Evolutionary conservation across 139 green algal species (phyloP).

Genomic region (Zygnema cylindricum): DNA sequence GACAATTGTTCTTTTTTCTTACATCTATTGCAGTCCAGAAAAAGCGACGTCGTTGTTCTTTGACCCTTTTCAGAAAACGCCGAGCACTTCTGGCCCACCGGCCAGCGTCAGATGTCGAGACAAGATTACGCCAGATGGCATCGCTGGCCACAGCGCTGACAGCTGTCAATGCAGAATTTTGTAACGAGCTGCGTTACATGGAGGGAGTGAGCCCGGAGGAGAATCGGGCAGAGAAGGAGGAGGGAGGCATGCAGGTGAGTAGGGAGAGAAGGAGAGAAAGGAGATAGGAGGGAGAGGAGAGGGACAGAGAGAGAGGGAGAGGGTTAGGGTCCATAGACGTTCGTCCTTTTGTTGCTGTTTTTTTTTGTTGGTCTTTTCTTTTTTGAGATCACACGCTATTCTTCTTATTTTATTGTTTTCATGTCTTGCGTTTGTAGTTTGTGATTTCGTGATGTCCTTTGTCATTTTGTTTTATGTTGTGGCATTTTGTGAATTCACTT

Average conservation of each 20-base stretch:
- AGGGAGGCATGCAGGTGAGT: conserved; percentile 43
- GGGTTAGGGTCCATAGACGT: too few relatives aligned
- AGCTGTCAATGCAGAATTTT: conserved; percentile 29
- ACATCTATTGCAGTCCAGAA: background rate
- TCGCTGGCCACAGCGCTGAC: conserved; percentile 49
- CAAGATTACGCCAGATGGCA: conserved; percentile 30
- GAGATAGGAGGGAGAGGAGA: too few relatives aligned
- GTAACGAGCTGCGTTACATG: conserved; percentile 26
- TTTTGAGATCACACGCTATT: too few relatives aligned
- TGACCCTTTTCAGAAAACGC: conserved; percentile 6
- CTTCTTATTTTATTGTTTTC: too few relatives aligned
- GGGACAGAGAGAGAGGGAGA: too few relatives aligned
- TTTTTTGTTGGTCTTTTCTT: too few relatives aligned
- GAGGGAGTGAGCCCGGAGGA: background rate
- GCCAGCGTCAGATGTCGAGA: conserved; percentile 25
- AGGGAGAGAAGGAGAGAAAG: too few relatives aligned
- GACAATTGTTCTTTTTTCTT: background rate
- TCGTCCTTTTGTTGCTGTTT: too few relatives aligned
- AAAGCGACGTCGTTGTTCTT: background rate
- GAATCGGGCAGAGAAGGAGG: conserved; percentile 12
- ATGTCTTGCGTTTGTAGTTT: too few relatives aligned
- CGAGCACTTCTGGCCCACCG: conserved; percentile 37
- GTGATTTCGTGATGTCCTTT: too few relatives aligned
- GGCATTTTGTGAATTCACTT: too few relatives aligned
- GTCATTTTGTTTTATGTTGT: too few relatives aligned